phyloP scores from a whole-genome alignment of 495 filamentous ascomycete genomes.

The Choiromyces venosus region DNA sequence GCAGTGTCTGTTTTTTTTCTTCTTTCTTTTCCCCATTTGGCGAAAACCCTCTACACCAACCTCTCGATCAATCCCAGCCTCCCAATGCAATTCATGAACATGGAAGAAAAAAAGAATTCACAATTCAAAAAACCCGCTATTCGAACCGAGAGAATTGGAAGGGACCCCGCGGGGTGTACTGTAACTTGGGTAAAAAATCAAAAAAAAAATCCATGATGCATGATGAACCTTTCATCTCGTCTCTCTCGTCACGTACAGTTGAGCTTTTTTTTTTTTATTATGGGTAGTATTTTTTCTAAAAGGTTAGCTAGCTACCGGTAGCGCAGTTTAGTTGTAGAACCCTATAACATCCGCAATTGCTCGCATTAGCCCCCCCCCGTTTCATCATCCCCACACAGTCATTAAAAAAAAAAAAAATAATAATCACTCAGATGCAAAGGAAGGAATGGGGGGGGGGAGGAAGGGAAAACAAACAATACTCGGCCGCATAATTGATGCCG shows the following conservation, averaged over 20 bases:
- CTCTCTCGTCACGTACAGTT: neutral
- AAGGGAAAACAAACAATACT: constrained; percentile 51
- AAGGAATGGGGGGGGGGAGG: no score
- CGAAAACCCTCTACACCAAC: neutral
- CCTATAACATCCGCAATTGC: constrained; percentile 14
- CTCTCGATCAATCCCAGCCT: neutral
- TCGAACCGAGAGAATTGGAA: neutral
- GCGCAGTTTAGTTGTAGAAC: constrained; percentile 15
- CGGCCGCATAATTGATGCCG: constrained; percentile 71
- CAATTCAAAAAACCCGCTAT: neutral
- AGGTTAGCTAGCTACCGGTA: no score
- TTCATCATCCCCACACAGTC: neutral
- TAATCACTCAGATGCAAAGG: no score
- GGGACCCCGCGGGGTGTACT: neutral
- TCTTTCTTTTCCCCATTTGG: neutral
- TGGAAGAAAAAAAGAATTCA: neutral
- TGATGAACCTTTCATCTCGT: neutral
- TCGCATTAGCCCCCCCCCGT: neutral
- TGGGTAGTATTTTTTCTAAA: no score
- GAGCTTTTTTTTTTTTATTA: neutral
- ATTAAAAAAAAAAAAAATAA: neutral
- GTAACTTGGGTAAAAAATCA: no score
- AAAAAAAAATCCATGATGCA: neutral
- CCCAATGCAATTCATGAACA: neutral
- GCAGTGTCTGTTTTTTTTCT: neutral